Evolutionary conservation across 257 asterid genomes (phyloP).

Genomic region (Schizonepeta tenuifolia): DNA sequence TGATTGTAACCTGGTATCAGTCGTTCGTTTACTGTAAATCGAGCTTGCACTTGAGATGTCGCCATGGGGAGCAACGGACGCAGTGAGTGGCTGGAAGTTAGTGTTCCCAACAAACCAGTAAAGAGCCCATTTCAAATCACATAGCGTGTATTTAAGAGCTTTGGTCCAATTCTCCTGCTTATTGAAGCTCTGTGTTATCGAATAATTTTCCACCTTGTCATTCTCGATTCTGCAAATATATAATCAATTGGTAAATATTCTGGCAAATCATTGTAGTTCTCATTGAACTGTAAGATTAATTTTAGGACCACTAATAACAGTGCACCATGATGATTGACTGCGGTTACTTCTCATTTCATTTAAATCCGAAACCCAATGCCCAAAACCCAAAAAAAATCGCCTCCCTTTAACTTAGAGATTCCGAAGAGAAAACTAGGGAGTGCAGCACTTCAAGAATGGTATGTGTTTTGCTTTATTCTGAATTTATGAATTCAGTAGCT

Average conservation of each 20-base stretch:
- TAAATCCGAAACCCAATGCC: too few relatives aligned
- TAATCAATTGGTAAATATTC: not conserved
- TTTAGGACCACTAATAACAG: not conserved
- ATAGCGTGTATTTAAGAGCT: slow-evolving; percentile 96
- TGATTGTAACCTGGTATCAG: slow-evolving; percentile 47
- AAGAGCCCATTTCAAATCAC: slow-evolving; percentile 96
- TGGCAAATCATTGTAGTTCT: not conserved
- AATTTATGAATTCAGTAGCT: not conserved
- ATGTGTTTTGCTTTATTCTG: slow-evolving; percentile 6
- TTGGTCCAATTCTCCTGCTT: slow-evolving; percentile 97
- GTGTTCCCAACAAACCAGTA: slow-evolving; percentile 98
- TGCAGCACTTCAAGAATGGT: slow-evolving; percentile 6
- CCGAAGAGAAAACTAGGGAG: not conserved
- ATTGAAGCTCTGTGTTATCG: slow-evolving; percentile 94
- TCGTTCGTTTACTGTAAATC: slow-evolving; percentile 48
- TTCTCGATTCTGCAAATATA: slow-evolving; percentile 79
- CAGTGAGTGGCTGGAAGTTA: slow-evolving; percentile 83
- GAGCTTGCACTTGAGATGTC: slow-evolving; percentile 64
- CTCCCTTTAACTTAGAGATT: not conserved
- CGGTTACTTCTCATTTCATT: not conserved
- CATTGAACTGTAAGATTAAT: not conserved
- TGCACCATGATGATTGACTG: not conserved
- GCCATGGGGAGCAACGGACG: slow-evolving; percentile 55
- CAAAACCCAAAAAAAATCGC: too few relatives aligned
- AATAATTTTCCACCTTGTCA: slow-evolving; percentile 88